Conservation (phyloP, 768 basidiomycete species). For the Cystoderma amianthinum region DNA sequence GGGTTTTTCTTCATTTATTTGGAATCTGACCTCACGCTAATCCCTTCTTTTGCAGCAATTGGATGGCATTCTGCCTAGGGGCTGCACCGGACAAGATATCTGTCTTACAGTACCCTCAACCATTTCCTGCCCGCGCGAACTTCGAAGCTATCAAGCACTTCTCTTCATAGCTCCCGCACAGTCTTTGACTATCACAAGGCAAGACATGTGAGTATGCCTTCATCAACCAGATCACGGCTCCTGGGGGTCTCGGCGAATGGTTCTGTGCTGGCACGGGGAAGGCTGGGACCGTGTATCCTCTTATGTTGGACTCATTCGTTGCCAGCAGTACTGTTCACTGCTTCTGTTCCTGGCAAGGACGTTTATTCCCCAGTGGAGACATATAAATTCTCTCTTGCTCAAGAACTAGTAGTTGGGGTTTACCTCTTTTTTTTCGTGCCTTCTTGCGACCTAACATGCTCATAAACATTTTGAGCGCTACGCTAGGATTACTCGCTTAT, state of each 20-base stretch:
- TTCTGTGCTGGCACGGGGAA: background rate
- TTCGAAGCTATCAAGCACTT: no score
- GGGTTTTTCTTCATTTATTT: no score
- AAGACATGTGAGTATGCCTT: background rate
- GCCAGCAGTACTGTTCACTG: background rate
- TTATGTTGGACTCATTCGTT: background rate
- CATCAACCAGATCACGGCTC: background rate
- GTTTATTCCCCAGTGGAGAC: background rate
- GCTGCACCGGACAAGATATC: no score
- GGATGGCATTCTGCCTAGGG: no score
- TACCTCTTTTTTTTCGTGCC: background rate
- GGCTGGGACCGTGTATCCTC: background rate
- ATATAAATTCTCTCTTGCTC: background rate
- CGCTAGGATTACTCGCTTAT: background rate
- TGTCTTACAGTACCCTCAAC: no score
- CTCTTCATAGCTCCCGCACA: background rate
- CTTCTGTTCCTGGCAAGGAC: background rate
- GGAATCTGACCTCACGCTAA: no score
- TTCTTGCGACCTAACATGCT: background rate
- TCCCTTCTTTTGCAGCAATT: no score
- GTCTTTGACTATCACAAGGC: background rate
- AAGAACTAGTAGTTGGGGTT: background rate
- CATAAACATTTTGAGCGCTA: slow-evolving; percentile 4
- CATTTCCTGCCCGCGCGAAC: no score
- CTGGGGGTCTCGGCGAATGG: background rate